Evolutionary conservation across 306 rosid species (phyloP).

Genomic region (Dalbergia oliveri): DNA sequence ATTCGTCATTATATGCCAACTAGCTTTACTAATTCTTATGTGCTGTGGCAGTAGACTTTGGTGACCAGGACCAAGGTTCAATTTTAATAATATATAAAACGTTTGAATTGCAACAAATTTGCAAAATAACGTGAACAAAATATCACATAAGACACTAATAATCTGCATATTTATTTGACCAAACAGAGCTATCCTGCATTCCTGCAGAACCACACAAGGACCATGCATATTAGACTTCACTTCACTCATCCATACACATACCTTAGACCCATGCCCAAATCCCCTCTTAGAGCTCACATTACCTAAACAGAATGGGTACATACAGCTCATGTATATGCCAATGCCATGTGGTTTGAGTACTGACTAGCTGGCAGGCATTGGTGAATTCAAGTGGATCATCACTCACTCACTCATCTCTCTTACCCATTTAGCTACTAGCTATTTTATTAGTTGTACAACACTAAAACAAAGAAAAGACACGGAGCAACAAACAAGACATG

Average conservation of each 20-base stretch:
- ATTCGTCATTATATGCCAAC: neutral
- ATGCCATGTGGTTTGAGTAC: slow-evolving; percentile 37
- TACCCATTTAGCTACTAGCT: slow-evolving; percentile 33
- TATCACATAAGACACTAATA: neutral
- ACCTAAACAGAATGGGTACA: neutral
- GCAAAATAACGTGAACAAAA: neutral
- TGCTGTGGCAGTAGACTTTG: too few species aligned
- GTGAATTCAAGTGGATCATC: slow-evolving; percentile 30
- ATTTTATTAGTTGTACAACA: slow-evolving; percentile 44
- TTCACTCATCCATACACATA: neutral
- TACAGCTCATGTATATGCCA: neutral
- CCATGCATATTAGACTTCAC: slow-evolving; percentile 1
- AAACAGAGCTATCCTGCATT: slow-evolving; percentile 32
- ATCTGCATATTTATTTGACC: slow-evolving; percentile 34
- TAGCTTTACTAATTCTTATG: too few species aligned
- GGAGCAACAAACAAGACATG: slow-evolving; percentile 10
- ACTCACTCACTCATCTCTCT: slow-evolving; percentile 4
- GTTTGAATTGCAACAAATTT: neutral
- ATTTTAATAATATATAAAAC: neutral
- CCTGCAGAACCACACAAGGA: slow-evolving; percentile 32
- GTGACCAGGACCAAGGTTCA: too few species aligned
- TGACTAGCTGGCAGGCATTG: neutral
- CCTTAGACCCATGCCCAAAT: slow-evolving; percentile 23
- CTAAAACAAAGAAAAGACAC: slow-evolving; percentile 44
- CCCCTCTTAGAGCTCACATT: slow-evolving; percentile 1